Evolutionary conservation across 371 early-diverging fungal genomes (phyloP).

Genomic region (Syncephalastrum monosporum): DNA sequence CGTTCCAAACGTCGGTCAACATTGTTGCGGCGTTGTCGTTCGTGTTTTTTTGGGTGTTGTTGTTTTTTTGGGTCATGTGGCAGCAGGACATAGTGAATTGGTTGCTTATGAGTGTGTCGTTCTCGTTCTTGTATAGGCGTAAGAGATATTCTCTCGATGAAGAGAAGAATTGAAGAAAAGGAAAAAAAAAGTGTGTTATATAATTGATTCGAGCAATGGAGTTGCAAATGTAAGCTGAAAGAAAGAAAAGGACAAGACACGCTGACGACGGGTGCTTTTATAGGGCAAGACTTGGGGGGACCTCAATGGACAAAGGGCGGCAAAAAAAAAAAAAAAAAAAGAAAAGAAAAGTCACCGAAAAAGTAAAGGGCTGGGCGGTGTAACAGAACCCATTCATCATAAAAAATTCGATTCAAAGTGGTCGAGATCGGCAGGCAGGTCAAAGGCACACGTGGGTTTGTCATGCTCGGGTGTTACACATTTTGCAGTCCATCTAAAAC

Average conservation of each 20-base stretch:
- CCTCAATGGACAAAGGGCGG: constrained; percentile 8
- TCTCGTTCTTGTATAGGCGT: constrained; percentile 14
- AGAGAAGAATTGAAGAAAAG: constrained; percentile 4
- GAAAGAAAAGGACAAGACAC: constrained; percentile 1
- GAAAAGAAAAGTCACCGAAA: constrained; percentile 7
- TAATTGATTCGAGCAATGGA: too few relatives aligned
- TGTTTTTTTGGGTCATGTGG: constrained; percentile 3
- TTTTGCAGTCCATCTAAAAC: too few relatives aligned
- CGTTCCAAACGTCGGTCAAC: constrained; percentile 8
- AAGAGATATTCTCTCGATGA: constrained; percentile 1
- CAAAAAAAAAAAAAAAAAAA: constrained; percentile 23
- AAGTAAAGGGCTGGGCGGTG: constrained; percentile 16
- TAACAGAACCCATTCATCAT: constrained; percentile 14
- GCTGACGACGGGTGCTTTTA: background rate
- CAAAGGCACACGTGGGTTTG: too few relatives aligned
- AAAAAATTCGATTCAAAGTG: too few relatives aligned
- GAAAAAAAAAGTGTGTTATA: constrained; percentile 1
- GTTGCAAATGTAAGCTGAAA: too few relatives aligned
- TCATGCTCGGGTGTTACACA: too few relatives aligned
- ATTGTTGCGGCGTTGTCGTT: constrained; percentile 8
- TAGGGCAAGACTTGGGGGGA: too few relatives aligned
- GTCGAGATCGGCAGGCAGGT: too few relatives aligned
- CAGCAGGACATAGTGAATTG: constrained; percentile 11
- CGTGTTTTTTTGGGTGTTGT: constrained; percentile 7
- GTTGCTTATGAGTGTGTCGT: constrained; percentile 11